These are phyloP conservation scores for Blastobotrys illinoisensis DNA, from an alignment of 1,139 yeast species.

Conservation along the genomic window DNA sequence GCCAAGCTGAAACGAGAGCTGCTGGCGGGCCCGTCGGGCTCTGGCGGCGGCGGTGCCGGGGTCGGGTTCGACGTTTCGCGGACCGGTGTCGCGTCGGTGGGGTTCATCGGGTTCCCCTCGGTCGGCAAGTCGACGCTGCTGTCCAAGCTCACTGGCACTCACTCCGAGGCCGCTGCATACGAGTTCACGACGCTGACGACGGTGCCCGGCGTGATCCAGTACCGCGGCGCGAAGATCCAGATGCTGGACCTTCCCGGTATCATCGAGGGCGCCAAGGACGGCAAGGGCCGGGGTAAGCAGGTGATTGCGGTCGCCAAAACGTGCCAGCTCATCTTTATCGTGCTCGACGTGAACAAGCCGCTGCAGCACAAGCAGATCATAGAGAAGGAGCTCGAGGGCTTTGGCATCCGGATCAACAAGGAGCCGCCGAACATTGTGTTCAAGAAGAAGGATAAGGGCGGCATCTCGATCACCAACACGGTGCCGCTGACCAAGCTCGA, in stretches of 20 bases:
- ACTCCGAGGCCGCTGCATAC: slow-evolving; percentile 94
- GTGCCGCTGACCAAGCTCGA: slow-evolving; percentile 89
- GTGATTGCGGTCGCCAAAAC: slow-evolving; percentile 98
- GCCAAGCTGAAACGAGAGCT: slow-evolving; percentile 93
- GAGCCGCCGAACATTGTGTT: slow-evolving; percentile 88
- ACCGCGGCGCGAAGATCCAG: slow-evolving; percentile 95
- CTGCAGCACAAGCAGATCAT: slow-evolving; percentile 88
- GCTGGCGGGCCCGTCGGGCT: slow-evolving; percentile 67
- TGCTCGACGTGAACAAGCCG: slow-evolving; percentile 93
- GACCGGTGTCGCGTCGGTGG: slow-evolving; percentile 95
- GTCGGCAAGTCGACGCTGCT: slow-evolving; percentile 89
- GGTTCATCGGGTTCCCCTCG: slow-evolving; percentile 96
- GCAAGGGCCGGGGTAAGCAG: slow-evolving; percentile 98
- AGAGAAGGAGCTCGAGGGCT: slow-evolving; percentile 93
- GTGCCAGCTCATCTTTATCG: slow-evolving; percentile 86
- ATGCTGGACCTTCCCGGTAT: slow-evolving; percentile 98
- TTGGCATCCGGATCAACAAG: slow-evolving; percentile 90
- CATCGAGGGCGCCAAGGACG: slow-evolving; percentile 98
- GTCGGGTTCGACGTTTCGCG: slow-evolving; percentile 95
- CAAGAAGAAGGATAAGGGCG: slow-evolving; percentile 92
- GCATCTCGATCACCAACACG: slow-evolving; percentile 87
- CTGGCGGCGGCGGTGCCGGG: slow-evolving; percentile 86
- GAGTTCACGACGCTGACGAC: slow-evolving; percentile 97
- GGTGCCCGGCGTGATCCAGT: slow-evolving; percentile 92
- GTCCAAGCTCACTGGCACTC: slow-evolving; percentile 87